phyloP scores from a whole-genome alignment of 208 protist species.

The Leptomonas seymouri region DNA sequence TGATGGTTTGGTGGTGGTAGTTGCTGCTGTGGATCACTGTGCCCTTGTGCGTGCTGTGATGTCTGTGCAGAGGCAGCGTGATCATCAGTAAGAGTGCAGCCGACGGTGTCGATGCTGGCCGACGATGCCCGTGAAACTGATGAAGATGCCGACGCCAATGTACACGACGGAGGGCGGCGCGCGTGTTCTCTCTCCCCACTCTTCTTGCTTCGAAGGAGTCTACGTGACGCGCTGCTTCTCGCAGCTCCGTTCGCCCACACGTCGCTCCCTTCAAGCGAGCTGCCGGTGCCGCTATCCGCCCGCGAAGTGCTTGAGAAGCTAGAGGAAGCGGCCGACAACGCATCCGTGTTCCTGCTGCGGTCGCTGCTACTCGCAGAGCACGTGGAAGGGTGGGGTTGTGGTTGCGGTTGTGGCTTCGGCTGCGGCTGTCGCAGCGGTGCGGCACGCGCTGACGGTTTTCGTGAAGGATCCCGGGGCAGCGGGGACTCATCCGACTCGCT shows the following conservation, averaged over 20 bases:
- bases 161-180: neutral
- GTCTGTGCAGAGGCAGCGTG: no score
- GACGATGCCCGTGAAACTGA: neutral
- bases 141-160: neutral
- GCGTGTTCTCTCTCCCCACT: neutral
- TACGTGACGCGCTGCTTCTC: neutral
- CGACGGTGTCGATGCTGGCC: neutral
- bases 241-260: neutral
- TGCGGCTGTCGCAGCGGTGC: neutral
- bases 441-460: neutral
- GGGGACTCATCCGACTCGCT: neutral
- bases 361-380: neutral
- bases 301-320: neutral
- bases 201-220: neutral
- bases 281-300: neutral
- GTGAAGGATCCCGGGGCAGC: conserved; percentile 2
- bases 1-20: neutral
- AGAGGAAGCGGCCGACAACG: neutral
- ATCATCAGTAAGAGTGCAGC: neutral
- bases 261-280: neutral
- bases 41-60: no score
- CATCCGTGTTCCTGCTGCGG: neutral
- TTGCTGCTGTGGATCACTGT: no score
- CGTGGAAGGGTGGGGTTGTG: neutral
- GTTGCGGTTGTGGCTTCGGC: neutral